Base-by-base conservation (phyloP, 371 early-diverging fungal species). In the Funneliformis caledonium region DNA sequence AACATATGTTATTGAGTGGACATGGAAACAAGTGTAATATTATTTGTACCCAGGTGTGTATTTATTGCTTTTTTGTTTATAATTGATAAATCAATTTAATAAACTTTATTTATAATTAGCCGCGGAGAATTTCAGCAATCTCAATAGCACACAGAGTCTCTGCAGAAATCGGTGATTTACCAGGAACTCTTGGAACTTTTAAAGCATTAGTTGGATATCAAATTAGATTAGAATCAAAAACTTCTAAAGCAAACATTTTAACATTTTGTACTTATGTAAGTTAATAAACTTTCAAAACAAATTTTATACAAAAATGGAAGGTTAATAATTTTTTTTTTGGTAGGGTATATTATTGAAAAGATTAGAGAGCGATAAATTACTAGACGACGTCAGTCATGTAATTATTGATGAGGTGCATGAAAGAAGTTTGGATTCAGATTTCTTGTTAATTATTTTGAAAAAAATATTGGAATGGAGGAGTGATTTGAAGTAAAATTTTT, bases 61-160 rank as follows among this genome's bases (percentile, higher is more conserved):
- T 37, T 37, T 37, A 37, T 37, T 37, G 37, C 85, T 9, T 65
- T 31, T 62, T n/a, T 9, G 9, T 9, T 65, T 33, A 6, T n/a
- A 79, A 14, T 42, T 64, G 33, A 10, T 26, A 64, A 31, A 64
- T 26, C 22, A 19, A 45, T 68, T 64, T 64, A 61, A 37, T 4
- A 31, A 4, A 65, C 16, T 68, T n/a, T 16, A 16, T 62, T 14
- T 22, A 74, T 76, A 9, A 56, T 45, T 81, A 87, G 86, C 99
- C 99, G 5, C 89, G 99, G 67, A 91, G 99, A 78, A 94, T 99
- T 81, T 96, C 98, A 47, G 98, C 99, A 22, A 94, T 96, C 75
- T 93, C 95, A 47, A 94, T 99, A 65, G 97, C 98, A 0, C 87
- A 92, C 31, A 90, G 99, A 62, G 99, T 99, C 11, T 95, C 95